Conservation (phyloP, 345 rosid genomes). For the Acer negundo region DNA sequence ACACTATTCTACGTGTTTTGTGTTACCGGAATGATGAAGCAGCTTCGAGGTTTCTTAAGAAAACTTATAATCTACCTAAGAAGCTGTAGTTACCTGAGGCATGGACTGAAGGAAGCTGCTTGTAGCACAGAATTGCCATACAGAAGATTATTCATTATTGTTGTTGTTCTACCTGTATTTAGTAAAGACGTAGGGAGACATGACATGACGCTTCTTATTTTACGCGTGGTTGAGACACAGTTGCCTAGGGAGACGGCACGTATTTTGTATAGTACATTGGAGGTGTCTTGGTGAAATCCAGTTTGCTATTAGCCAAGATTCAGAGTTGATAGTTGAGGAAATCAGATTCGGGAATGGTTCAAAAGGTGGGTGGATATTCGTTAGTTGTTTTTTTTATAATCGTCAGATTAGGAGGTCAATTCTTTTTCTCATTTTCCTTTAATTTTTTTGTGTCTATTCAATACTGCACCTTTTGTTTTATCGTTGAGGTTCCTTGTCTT, state of each 20-base stretch:
- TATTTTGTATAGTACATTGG: slow-evolving; percentile 26
- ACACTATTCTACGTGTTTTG: slow-evolving; percentile 79
- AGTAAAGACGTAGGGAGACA: not conserved
- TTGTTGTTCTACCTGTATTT: slow-evolving; percentile 13
- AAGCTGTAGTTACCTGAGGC: slow-evolving; percentile 41
- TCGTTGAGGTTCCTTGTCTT: not conserved
- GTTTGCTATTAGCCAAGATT: not conserved
- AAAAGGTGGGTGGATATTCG: slow-evolving; percentile 19
- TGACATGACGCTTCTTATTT: slow-evolving; percentile 1
- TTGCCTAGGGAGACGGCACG: not conserved
- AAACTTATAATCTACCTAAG: slow-evolving; percentile 83
- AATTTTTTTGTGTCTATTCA: not conserved
- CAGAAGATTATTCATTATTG: not conserved
- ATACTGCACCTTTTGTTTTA: not conserved
- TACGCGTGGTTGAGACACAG: not conserved
- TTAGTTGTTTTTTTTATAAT: slow-evolving; percentile 9
- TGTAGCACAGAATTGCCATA: slow-evolving; percentile 12
- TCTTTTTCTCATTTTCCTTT: not conserved
- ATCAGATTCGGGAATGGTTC: not conserved
- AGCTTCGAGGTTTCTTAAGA: slow-evolving; percentile 83
- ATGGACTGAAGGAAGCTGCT: slow-evolving; percentile 22
- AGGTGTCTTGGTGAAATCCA: not conserved
- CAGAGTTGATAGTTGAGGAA: not conserved
- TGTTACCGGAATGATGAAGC: slow-evolving; percentile 88
- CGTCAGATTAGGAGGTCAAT: slow-evolving; percentile 3